These are phyloP conservation scores for Cucumis sativus DNA, from an alignment of 306 rosid species.

Conservation along the genomic window Cucumber_9930_V3 NC_026657.2:30967001-30967500, in stretches of 20 bases:
- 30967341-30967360: not conserved
- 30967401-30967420: not conserved
- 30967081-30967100: no score
- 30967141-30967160: no score
- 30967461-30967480: constrained; percentile 16
- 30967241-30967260: not conserved
- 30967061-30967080: no score
- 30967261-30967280: not conserved
- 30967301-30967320: not conserved
- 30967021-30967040: no score
- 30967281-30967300: not conserved
- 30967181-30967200: not conserved
- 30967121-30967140: no score
- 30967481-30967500: constrained; percentile 67
- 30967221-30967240: not conserved
- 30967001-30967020: no score
- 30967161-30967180: no score
- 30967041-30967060: no score
- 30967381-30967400: not conserved
- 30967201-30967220: not conserved
- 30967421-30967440: not conserved
- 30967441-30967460: not conserved
- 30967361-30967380: not conserved
- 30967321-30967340: not conserved
- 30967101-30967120: no score